A percentile compares a stretch with the other conserved stretches of the same genome.
phyloP scores from a whole-genome alignment of 2,329 filamentous ascomycete species.

The Didymella keratinophila region DNA sequence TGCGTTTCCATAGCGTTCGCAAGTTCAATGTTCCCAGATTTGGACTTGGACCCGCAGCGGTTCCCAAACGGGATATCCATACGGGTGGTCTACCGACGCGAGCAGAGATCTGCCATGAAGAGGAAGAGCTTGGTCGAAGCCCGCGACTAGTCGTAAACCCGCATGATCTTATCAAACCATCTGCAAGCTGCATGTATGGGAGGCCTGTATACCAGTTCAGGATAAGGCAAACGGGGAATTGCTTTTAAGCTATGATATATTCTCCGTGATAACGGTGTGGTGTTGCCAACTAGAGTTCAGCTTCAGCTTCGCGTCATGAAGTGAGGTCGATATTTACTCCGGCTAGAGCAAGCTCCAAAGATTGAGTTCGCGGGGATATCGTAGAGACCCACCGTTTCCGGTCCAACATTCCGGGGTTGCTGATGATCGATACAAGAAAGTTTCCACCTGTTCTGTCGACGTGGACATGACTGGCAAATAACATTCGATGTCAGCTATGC shows the following conservation, averaged over 20 bases:
- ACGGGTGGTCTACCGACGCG: constrained; percentile 12
- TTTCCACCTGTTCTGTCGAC: constrained; percentile 14
- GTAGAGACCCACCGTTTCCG: constrained; percentile 12
- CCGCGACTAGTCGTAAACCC: constrained; percentile 5
- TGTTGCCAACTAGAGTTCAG: background rate
- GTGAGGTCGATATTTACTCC: constrained; percentile 2
- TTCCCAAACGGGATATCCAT: background rate
- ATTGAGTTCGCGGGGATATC: constrained; percentile 7
- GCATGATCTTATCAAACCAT: constrained; percentile 4
- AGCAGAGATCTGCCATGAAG: background rate
- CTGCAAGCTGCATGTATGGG: constrained; percentile 8
- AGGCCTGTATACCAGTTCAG: background rate
- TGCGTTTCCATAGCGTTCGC: background rate
- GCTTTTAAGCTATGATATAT: background rate
- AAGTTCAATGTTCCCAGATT: background rate
- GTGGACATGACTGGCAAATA: constrained; percentile 10
- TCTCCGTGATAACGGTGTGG: constrained; percentile 6
- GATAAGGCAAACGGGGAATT: background rate
- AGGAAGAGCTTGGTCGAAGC: background rate
- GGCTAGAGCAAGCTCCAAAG: constrained; percentile 7
- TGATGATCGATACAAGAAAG: constrained; percentile 3
- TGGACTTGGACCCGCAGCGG: constrained; percentile 4
- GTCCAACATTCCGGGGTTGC: constrained; percentile 7
- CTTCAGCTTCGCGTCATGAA: background rate
- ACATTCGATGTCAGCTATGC: background rate